These are phyloP conservation scores for Letharia lupina DNA, from an alignment of 495 filamentous ascomycete genomes.

Conservation along the genomic window DNA sequence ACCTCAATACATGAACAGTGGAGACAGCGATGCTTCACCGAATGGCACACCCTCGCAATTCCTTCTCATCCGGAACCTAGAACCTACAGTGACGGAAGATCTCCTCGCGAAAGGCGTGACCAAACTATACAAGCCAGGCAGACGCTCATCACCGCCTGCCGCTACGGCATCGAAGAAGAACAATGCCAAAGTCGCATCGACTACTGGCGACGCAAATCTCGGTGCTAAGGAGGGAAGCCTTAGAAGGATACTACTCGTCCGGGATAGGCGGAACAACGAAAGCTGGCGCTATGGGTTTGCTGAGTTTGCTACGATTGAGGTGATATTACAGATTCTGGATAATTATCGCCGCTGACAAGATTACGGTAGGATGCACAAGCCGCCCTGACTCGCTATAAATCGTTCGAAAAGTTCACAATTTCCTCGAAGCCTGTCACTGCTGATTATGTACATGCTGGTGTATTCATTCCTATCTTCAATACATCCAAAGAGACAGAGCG, in stretches of 20 bases:
- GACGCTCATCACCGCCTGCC: conserved; percentile 34
- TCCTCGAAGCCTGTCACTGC: conserved; percentile 65
- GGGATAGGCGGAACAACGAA: conserved; percentile 64
- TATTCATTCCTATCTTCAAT: conserved; percentile 71
- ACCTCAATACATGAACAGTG: conserved; percentile 48
- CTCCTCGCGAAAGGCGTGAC: conserved; percentile 69
- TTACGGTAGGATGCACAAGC: conserved; percentile 62
- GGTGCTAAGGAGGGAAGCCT: conserved; percentile 72
- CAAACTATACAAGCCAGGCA: conserved; percentile 60
- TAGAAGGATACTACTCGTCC: conserved; percentile 68
- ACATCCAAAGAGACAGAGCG: conserved; percentile 42
- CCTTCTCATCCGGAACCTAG: conserved; percentile 68
- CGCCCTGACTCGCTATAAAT: conserved; percentile 64
- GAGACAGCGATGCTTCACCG: conserved; percentile 72
- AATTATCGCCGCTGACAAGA: not conserved
- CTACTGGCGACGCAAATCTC: conserved; percentile 60
- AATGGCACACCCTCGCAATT: conserved; percentile 73
- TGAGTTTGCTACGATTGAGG: conserved; percentile 64
- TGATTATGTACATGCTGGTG: conserved; percentile 77
- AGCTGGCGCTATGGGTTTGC: conserved; percentile 87
- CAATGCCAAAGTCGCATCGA: conserved; percentile 63
- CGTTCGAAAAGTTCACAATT: conserved; percentile 77
- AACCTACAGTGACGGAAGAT: conserved; percentile 65
- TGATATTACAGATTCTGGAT: conserved; percentile 24
- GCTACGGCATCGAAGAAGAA: conserved; percentile 40